Evolutionary conservation across 2,329 filamentous ascomycete genomes (phyloP), one percentile per base, ranked within the genome.

Genomic region (Apiospora malaysiana): DNA sequence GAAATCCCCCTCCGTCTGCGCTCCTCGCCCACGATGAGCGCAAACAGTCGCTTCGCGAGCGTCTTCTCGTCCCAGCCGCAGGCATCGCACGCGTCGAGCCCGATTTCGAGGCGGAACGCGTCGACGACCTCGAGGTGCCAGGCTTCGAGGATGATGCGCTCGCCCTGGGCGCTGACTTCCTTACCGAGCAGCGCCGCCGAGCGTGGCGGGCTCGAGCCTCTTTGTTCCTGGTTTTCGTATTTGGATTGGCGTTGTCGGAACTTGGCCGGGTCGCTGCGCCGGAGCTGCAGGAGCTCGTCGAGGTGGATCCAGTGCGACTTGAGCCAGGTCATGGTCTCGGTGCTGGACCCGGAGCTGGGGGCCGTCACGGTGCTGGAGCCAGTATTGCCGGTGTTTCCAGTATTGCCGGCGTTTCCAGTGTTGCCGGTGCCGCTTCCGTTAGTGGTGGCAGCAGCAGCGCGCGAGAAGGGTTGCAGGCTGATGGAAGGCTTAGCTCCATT

Each of bases 71-170:
- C 83, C 87, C 87, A 90, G 56, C 56, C 37, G 40, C 51, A 32
- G 3, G 32, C 32, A 6, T 32, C 9, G 21, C 42, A 32, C 3
- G 6, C 12, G 27, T 12, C 56, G 12, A 80, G 82, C 23, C 83
- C 84, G 2, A 88, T 82, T 71, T 85, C 81, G 16, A 76, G 76
- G 70, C 79, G 80, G 75, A 90, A 90, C 3, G 85, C 87, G 71
- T 89, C 85, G 32, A 90, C 83, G 69, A 89, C 83, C 71, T 90
- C 88, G 23, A 90, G 78, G 71, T 90, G 88, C 88, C 88, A 90
- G 70, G 81, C 77, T 78, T 89, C 83, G 23, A 90, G 80, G 27
- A 80, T 72, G 80, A 90, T 81, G 5, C 79, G 78, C 76, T 84
- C 81, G 65, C 83, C 85, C 46, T 85, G 83, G 40, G 85, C 83